Conservation (phyloP, 2,329 filamentous ascomycete genomes). For the Esteya vermicola region DNA sequence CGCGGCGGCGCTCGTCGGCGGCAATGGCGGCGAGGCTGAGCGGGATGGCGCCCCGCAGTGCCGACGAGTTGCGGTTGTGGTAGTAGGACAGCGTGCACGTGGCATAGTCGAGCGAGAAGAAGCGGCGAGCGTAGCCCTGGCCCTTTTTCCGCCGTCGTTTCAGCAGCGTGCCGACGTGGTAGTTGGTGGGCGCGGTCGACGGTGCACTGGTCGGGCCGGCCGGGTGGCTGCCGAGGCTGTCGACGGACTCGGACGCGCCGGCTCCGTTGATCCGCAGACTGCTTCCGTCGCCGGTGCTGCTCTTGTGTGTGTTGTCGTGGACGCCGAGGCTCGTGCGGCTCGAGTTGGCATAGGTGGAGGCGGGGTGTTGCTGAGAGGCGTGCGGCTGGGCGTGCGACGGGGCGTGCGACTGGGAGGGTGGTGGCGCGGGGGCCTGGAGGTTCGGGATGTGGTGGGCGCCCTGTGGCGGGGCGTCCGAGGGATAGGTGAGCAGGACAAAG, state of each 20-base stretch:
- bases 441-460: constrained; percentile 56
- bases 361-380: too few species aligned
- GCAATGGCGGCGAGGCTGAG: constrained; percentile 83
- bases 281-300: too few species aligned
- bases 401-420: constrained; percentile 10
- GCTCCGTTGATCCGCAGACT: constrained; percentile 18
- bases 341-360: constrained; percentile 14
- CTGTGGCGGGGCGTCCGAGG: constrained; percentile 65
- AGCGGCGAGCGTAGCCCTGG: constrained; percentile 82
- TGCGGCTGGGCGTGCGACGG: too few species aligned
- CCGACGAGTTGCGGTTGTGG: constrained; percentile 83
- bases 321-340: constrained; percentile 41
- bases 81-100: constrained; percentile 95
- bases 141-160: constrained; percentile 89
- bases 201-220: not conserved
- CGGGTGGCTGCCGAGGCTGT: constrained; percentile 43
- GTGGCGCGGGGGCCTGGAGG: constrained; percentile 21
- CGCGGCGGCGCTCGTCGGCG: constrained; percentile 72
- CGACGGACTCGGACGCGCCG: constrained; percentile 39
- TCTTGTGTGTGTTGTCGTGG: constrained; percentile 17
- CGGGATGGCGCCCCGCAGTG: constrained; percentile 81
- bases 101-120: constrained; percentile 91
- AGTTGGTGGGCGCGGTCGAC: constrained; percentile 28
- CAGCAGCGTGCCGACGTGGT: constrained; percentile 72
- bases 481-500: constrained; percentile 87